Evolutionary conservation across 2,329 filamentous ascomycete species (phyloP).

Genomic region (Myrmaecium sp.): DNA sequence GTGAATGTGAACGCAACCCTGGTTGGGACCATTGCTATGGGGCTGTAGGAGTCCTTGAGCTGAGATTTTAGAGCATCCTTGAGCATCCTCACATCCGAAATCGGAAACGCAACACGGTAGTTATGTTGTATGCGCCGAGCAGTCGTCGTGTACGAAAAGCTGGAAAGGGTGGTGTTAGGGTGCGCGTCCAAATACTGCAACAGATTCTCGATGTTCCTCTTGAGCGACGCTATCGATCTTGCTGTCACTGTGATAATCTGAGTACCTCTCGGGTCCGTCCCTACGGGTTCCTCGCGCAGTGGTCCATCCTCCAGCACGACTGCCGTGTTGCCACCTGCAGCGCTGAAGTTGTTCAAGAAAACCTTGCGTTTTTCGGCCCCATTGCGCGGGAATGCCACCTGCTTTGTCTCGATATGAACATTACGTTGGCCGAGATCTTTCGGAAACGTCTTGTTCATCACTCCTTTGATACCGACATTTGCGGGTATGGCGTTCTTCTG

Average conservation of each 20-base stretch:
- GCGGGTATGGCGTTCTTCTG: conserved; percentile 36
- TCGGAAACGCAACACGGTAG: conserved; percentile 31
- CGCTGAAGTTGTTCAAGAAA: conserved; percentile 37
- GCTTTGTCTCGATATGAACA: conserved; percentile 31
- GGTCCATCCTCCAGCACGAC: conserved; percentile 35
- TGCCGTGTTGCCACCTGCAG: conserved; percentile 36
- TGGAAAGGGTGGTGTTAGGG: conserved; percentile 27
- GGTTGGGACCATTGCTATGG: conserved; percentile 34
- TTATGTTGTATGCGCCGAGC: conserved; percentile 34
- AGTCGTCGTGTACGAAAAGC: conserved; percentile 35
- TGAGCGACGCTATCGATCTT: conserved; percentile 33
- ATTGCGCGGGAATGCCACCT: conserved; percentile 29
- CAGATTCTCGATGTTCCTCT: conserved; percentile 32
- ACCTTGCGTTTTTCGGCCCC: conserved; percentile 31
- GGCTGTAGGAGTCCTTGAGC: conserved; percentile 32
- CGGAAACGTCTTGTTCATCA: conserved; percentile 38
- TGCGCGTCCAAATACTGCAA: conserved; percentile 29
- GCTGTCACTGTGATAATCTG: conserved; percentile 33
- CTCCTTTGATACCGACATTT: conserved; percentile 38
- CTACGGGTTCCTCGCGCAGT: conserved; percentile 22
- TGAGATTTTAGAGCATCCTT: conserved; percentile 28
- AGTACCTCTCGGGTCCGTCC: conserved; percentile 27
- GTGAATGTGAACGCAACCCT: conserved; percentile 36
- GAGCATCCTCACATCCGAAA: conserved; percentile 29
- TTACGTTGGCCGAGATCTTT: conserved; percentile 35